Evolutionary conservation across 176 grass and related monocot species (phyloP).

Genomic region (Typha latifolia): DNA sequence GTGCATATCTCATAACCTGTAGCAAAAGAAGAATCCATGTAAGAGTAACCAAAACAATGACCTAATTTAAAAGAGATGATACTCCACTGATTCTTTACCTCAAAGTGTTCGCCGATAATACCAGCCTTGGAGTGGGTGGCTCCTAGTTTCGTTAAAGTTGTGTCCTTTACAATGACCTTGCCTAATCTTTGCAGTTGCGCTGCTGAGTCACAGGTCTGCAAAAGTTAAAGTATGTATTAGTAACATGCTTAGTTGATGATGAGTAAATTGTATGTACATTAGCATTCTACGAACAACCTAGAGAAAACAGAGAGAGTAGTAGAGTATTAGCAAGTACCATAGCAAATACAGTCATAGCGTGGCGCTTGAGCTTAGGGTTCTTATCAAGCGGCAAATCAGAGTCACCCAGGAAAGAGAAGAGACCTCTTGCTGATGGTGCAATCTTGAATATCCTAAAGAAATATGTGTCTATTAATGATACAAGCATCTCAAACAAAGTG

Average conservation of each 20-base stretch:
- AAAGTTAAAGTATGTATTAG: conserved; percentile 3
- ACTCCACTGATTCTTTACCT: conserved; percentile 21
- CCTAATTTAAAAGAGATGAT: background rate
- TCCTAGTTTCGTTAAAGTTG: conserved; percentile 26
- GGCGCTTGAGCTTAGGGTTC: conserved; percentile 35
- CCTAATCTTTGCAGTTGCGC: conserved; percentile 28
- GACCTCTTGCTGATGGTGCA: conserved; percentile 27
- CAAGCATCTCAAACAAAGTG: background rate
- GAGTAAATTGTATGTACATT: no score
- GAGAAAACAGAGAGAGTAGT: no score
- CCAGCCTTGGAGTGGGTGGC: conserved; percentile 22
- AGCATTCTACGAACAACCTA: no score
- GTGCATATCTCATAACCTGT: conserved; percentile 26
- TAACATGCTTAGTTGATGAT: background rate
- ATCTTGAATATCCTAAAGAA: conserved; percentile 32
- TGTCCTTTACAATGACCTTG: conserved; percentile 29
- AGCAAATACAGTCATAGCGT: conserved; percentile 30
- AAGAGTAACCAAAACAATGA: no score
- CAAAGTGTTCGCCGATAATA: conserved; percentile 31
- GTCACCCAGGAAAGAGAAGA: conserved; percentile 30
- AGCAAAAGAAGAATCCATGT: background rate
- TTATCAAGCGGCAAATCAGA: conserved; percentile 23
- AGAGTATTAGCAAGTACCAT: conserved; percentile 17
- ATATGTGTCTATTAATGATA: background rate
- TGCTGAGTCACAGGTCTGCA: conserved; percentile 32